Evolutionary conservation across 2,329 filamentous ascomycete genomes (phyloP), one percentile per base, ranked within the genome.

Genomic region (Moelleriella libera): DNA sequence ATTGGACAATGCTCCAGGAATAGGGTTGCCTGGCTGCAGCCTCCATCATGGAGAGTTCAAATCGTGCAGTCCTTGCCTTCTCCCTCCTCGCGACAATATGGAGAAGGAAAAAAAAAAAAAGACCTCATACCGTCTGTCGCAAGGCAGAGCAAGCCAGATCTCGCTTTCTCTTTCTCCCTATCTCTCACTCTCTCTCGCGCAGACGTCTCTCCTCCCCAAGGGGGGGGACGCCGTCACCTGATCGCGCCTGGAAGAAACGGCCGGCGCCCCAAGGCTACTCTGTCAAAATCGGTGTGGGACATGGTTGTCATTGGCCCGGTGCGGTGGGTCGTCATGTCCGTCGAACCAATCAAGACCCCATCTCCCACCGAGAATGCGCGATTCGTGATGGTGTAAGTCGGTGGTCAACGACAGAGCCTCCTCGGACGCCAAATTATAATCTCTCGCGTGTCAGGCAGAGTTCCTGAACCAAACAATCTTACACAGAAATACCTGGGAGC

Each of bases 341-440:
- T 48, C 46, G 46, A 54, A 48, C 61, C 60, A 62, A 63, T 63
- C 56, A 60, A 28, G 11, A 37, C 49, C 54, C 56, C 53, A 43
- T 53, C 48, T 46, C 45, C 40, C 53, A 62, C 59, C 60, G 60
- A 58, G 54, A 60, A 60, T 59, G 58, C 56, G 48, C 54, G 54
- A 51, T 46, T 55, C 53, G 54, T 54, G 61, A 60, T 59, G 60
- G 63, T 66, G 64, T 66, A 66, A 66, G 64, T 66, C 48, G 49
- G 51, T 50, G 55, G 54, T 56, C 55, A 56, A 55, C 55, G 47
- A 44, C 57, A 63, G 60, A 64, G 56, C 55, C 61, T 59, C 57
- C 58, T 56, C 56, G 55, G 55, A 61, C 55, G 57, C 58, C 61
- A 60, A 58, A 63, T 64, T 65, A 66, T 65, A 65, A 63, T 58